phyloP scores from a whole-genome alignment of 805 yeast genomes.

The Starmera amethionina region DNA sequence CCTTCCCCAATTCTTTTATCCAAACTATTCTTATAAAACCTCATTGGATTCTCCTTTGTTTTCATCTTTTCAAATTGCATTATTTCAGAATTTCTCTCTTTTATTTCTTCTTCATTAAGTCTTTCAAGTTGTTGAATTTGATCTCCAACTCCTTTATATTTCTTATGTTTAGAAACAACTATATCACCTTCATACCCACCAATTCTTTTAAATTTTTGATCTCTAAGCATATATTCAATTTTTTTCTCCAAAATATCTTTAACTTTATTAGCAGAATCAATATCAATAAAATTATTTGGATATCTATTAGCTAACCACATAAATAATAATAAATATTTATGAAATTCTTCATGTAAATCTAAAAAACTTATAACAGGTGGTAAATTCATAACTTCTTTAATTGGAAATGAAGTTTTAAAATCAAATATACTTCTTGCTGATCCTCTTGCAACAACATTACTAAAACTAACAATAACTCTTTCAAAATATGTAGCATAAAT shows the following conservation, averaged over 20 bases:
- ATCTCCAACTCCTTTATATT: too few relatives aligned
- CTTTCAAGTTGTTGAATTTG: too few relatives aligned
- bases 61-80: too few relatives aligned
- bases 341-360: conserved; percentile 46
- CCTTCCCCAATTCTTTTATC: too few relatives aligned
- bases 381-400: not conserved
- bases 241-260: conserved; percentile 56
- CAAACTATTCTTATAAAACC: too few relatives aligned
- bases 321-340: conserved; percentile 56
- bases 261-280: conserved; percentile 61
- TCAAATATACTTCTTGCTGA: not conserved
- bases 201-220: too few relatives aligned
- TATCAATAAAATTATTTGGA: conserved; percentile 72
- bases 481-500: not conserved
- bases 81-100: too few relatives aligned
- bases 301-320: conserved; percentile 85
- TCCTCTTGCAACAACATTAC: conserved; percentile 3
- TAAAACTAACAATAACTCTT: not conserved
- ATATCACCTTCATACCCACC: too few relatives aligned
- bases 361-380: conserved; percentile 6
- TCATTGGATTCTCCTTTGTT: too few relatives aligned
- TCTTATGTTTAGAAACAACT: too few relatives aligned
- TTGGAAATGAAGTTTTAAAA: not conserved
- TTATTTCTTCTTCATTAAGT: too few relatives aligned
- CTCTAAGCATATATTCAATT: conserved; percentile 27